A percentile compares a stretch with the other conserved stretches of the same genome.
phyloP scores from a whole-genome alignment of 139 green algal genomes.

The Dunaliella primolecta region DNA sequence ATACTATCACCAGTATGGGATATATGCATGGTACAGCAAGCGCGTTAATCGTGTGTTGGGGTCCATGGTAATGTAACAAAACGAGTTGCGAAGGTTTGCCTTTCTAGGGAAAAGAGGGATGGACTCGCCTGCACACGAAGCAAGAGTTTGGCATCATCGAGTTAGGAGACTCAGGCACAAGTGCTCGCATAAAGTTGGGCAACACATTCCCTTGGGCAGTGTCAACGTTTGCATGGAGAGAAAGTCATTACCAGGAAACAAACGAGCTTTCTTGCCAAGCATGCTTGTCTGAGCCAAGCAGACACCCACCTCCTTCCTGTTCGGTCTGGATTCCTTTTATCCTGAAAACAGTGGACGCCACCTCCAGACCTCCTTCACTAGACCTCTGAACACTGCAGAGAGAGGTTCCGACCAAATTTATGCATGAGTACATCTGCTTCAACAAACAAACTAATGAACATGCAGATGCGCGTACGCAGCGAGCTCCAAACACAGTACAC shows the following conservation, averaged over 20 bases:
- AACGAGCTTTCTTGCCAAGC: not conserved
- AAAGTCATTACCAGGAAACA: not conserved
- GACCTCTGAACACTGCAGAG: conserved; percentile 49
- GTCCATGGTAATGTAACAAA: conserved; percentile 51
- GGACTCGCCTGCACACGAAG: not conserved
- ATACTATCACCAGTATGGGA: conserved; percentile 46
- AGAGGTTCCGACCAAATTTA: too few relatives aligned
- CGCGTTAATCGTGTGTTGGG: conserved; percentile 22
- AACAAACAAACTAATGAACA: too few relatives aligned
- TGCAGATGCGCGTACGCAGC: too few relatives aligned
- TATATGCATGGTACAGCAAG: conserved; percentile 48
- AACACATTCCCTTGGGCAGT: too few relatives aligned
- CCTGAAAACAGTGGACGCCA: conserved; percentile 37
- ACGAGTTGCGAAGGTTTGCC: conserved; percentile 34
- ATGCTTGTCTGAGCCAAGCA: too few relatives aligned
- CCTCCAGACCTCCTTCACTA: conserved; percentile 32
- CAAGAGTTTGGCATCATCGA: not conserved
- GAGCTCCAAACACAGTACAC: too few relatives aligned
- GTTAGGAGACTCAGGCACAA: too few relatives aligned
- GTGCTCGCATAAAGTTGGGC: too few relatives aligned
- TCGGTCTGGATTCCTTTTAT: conserved; percentile 29
- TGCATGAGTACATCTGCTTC: too few relatives aligned
- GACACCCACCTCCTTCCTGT: not conserved
- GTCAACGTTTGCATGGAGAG: not conserved
- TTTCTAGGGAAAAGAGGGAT: conserved; percentile 37